A percentile compares a stretch with the other conserved stretches of the same genome.
Evolutionary conservation across 1,139 yeast species (phyloP).

Genomic region (Blastobotrys proliferans): DNA sequence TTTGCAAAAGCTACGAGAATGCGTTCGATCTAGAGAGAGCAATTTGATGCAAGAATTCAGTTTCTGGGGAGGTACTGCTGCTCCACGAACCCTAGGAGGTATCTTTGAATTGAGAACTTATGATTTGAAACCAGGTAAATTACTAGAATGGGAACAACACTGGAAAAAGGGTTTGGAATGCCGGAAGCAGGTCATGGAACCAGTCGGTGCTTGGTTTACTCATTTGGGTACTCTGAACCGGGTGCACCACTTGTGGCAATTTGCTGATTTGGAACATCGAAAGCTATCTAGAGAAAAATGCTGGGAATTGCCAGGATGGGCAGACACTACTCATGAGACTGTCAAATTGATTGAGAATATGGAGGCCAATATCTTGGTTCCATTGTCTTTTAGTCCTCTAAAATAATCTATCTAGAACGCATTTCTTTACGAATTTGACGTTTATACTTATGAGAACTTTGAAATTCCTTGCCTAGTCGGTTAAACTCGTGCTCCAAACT

Average conservation of each 20-base stretch:
- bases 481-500: constrained; percentile 22
- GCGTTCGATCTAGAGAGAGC: constrained; percentile 35
- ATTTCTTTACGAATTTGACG: constrained; percentile 8
- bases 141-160: constrained; percentile 41
- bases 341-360: constrained; percentile 39
- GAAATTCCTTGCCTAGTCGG: constrained; percentile 20
- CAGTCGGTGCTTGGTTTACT: constrained; percentile 45
- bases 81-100: constrained; percentile 42
- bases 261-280: constrained; percentile 42
- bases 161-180: constrained; percentile 42
- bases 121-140: constrained; percentile 38
- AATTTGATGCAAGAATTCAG: constrained; percentile 41
- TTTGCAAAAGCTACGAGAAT: constrained; percentile 31
- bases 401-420: constrained; percentile 20
- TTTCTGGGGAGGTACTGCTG: constrained; percentile 45
- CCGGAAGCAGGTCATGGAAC: constrained; percentile 45
- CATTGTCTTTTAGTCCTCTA: constrained; percentile 40
- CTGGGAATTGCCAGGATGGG: constrained; percentile 45
- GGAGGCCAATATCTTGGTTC: constrained; percentile 40
- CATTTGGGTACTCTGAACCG: constrained; percentile 40
- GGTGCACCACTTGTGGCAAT: constrained; percentile 44
- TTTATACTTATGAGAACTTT: constrained; percentile 5
- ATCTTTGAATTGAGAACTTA: constrained; percentile 41
- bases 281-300: constrained; percentile 39
- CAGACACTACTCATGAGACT: constrained; percentile 43